Percentiles rank a stretch among this genome's conserved stretches.
Evolutionary conservation across 2,329 filamentous ascomycete species (phyloP).

Genomic region (Fusarium vanettenii): DNA sequence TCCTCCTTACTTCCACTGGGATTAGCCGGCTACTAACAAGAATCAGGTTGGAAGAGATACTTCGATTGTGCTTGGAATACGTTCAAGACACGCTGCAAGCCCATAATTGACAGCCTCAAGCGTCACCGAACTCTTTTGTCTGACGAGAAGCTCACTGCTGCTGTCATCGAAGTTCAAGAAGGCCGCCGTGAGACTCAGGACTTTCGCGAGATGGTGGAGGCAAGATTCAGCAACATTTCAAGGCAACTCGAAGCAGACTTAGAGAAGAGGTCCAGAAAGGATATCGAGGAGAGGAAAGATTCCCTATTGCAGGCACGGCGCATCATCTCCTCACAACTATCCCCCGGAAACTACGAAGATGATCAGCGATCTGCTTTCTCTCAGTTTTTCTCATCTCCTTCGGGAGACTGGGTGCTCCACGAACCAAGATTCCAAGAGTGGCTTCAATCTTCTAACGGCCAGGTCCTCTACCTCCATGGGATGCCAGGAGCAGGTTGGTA

Average conservation of each 20-base stretch:
- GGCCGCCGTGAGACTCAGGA: not conserved
- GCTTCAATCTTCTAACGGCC: not conserved
- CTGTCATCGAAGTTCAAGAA: not conserved
- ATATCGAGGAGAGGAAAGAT: not conserved
- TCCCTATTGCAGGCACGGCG: not conserved
- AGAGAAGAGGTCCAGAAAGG: not conserved
- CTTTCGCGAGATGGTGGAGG: not conserved
- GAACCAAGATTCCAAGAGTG: not conserved
- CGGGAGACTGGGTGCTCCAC: not conserved
- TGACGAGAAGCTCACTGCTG: not conserved
- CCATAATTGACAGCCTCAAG: not conserved
- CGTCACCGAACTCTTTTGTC: not conserved
- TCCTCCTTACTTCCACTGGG: rapidly evolving
- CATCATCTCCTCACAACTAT: not conserved
- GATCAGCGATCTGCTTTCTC: not conserved
- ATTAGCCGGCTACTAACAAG: not conserved
- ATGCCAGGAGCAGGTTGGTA: not conserved
- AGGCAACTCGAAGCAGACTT: no score
- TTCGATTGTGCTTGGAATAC: not conserved
- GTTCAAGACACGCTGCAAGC: not conserved
- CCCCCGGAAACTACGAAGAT: not conserved
- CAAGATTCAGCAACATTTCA: not conserved
- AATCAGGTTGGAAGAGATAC: not conserved
- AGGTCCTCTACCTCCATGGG: not conserved
- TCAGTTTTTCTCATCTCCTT: not conserved